Evolutionary conservation across 1,139 yeast genomes (phyloP), one percentile per base, ranked within the genome.

Genomic region (Saccharomyces pastorianus): DNA sequence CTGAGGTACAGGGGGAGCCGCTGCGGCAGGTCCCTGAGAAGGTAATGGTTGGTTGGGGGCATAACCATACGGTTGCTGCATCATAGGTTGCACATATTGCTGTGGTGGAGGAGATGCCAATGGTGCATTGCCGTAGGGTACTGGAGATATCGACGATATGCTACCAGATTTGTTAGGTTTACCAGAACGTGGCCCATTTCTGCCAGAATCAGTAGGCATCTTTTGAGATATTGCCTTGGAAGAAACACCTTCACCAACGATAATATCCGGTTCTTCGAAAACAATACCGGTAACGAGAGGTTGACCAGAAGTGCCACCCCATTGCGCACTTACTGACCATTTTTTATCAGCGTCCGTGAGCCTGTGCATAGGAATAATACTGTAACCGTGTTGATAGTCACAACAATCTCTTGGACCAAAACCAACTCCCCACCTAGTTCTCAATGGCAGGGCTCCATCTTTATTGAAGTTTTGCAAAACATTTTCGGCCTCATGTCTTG

Each of bases 391-490:
- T 67, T 86, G 93, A 70, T 93, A 93, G 71, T 93, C 95, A 71
- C 96, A 89, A 74, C 98, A 91, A 69, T 93, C 98, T 76, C 99
- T 83, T 52, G 99, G 99, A 3, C 99, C 99, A 68, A 88, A 93
- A 1, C 99, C 99, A 60, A 93, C 98, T 61, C 98, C 99, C 99
- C 99, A 93, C 68, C 97, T 81, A 8, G 95, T 88, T 73, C 93
- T 88, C 67, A 82, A 80, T 51, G 78, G 84, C 61, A 75, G 79
- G 66, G 76, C 68, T 5, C 85, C 84, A 52, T 76, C 76, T 57
- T 76, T 75, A 59, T 77, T 77, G 60, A 78, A 84, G 71, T 63
- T 80, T 64, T 71, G 82, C 70, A 76, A 81, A 58, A 90, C 91
- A 59, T 78, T 81, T 67, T 89, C 96, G 26, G 99, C 99, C 70